Evolutionary conservation across 2,329 filamentous ascomycete genomes (phyloP), one percentile per base, ranked within the genome.

Genomic region (Colletotrichum endophyticum): DNA sequence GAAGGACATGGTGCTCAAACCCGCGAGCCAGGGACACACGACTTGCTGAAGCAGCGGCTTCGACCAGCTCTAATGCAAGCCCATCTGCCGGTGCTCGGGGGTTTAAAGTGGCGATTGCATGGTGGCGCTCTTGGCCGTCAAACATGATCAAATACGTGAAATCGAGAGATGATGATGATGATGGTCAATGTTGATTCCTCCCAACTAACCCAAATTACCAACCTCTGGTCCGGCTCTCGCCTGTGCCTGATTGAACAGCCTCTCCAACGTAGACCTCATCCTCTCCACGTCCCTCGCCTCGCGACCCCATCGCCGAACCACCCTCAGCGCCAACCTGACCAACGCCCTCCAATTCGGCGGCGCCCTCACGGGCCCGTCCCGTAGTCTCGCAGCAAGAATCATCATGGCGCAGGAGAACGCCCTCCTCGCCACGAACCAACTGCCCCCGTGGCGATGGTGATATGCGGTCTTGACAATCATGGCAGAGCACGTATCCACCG

Each of bases 371-470:
- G 34, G 57, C 3, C 56, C 57, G 3, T 70, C 22, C 57, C 22
- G 39, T 8, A 70, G 36, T 19, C 9, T 62, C n/a, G 69, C 73
- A 2, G 78, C 76, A 7, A 78, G 73, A 3, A 78, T 61, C 30
- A 77, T 63, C 27, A 69, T 30, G 1, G 76, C 53, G 19, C 62
- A 71, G 28, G 67, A 63, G 44, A 78, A 77, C 12, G 66, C 63
- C 9, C 59, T 64, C 32, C 78, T 69, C 15, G 49, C 67, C 22
- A 75, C 44, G 56, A 78, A 70, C 78, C 78, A 78, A 16, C 61
- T 77, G 27, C 76, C 73, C 9, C 76, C 73, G 69, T 79, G 76
- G 13, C 76, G 76, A 22, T 70, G 73, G 56, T 78, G 73, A 27
- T 62, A 39, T n/a, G 75, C 71, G 4, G 59, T 70, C 39, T 56